Evolutionary conservation across 305 asterid species (phyloP), one percentile per base, ranked within the genome.

Genomic region (Solanum hybrid): DNA sequence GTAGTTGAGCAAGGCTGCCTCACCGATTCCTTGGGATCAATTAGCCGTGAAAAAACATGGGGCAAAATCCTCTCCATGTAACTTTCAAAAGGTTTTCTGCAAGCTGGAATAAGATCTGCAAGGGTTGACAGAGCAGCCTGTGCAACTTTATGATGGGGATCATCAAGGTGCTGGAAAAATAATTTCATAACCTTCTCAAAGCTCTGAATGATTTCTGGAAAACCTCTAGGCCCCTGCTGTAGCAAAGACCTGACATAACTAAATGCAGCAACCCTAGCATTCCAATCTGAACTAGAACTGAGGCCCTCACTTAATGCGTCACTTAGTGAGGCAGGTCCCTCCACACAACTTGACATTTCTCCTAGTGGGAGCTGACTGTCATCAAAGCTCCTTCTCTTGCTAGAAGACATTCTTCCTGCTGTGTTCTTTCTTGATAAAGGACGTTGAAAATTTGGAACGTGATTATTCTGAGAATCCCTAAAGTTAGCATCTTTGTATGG

Each of bases 61-160:
- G 99, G 99, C 78, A 97, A 94, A 60, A 97, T 96, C 93, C 99
- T 95, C 94, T 97, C 99, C 95, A 97, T 94, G 92, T 96, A 97
- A 94, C 98, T 94, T 91, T 97, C 99, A 90, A 97, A 97, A 64
- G 98, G 99, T 93, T 96, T 97, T 91, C 95, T 94, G 92, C 99
- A 97, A 92, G 98, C 95, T 24, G 99, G 99, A 88, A 97, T 96
- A 91, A 97, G 96, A 91, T 95, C 99, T 9, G 99, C 98, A 90
- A 97, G 98, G 80, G 99, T 95, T 89, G 98, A 95, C 89, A 97
- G 98, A 89, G 99, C 99, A 42, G 99, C 99, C 91, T 97, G 99
- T 51, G 99, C 99, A 89, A 97, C 99, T 92, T 97, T 97, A 92
- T 97, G 99, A 92, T 97, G 99, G 89, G 99, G 99, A 90, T 97